Base-by-base conservation (phyloP, 768 basidiomycete genomes). In the Suillus lakei region DNA sequence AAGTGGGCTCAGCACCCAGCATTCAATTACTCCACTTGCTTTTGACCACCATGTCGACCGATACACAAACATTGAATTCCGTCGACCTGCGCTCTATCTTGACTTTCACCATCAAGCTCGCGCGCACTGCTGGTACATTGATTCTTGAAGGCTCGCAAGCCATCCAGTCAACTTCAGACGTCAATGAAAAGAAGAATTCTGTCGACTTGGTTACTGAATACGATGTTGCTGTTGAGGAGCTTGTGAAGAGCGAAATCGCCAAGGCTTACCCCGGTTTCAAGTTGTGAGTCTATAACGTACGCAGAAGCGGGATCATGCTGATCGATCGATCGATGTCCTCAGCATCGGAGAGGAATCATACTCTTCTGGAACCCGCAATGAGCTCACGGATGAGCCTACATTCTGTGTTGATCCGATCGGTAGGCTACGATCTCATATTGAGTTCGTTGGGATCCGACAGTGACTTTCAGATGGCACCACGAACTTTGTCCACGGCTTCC, bases 361-460 rank as follows among this genome's bases (percentile, higher is more conserved):
- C 70, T 88, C 93, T 10, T 84, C 90, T 5, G 93, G 93, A n/a
- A 76, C 83, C 64, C 83, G 86, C 36, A 83, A 84, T 23, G 83
- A 88, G 13, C 77, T 97, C 64, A 94, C 93, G 1, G 92, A 98
- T 70, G 89, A 88, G 36, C 95, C 96, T 5, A 99, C 97, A 0
- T 99, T 92, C 81, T 98, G 97, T 71, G 93, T 97, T 51, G 96
- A 99, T 75, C 96, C 96, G 38, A 97, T 98, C 64, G 96, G 92
- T 90, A 63, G 83, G 71, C 34, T 55, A 53, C 39, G 18, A 30
- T 51, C 28, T n/a, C 41, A 15, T 41, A 30, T 39, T 34, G 10
- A 15, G 38, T 61, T 12, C 23, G 23, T 28, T 18, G 16, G 4
- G 30, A 34, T 9, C 18, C 10, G 30, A 51, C 26, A 34, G 44